A percentile compares a stretch with the other conserved stretches of the same genome.
Evolutionary conservation across 1,284 basidiomycete species (phyloP).

Genomic region (Apiotrichum veenhuisii): DNA sequence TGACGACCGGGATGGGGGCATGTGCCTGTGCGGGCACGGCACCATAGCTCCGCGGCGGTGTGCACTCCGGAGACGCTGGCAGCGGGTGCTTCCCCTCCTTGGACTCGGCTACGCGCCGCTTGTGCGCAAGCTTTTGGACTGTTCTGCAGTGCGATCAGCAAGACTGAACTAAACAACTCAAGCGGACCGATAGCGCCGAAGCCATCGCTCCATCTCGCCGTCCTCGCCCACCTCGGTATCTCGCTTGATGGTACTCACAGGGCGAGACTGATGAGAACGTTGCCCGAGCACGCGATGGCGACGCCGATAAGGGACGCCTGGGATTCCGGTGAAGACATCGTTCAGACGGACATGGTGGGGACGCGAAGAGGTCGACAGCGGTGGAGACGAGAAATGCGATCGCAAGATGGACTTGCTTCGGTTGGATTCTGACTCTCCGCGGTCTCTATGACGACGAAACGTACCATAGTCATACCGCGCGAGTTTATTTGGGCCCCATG

Average conservation of each 20-base stretch:
- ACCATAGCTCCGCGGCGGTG: not conserved
- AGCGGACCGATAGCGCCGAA: too few relatives aligned
- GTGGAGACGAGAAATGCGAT: not conserved
- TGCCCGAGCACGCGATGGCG: slow-evolving; percentile 74
- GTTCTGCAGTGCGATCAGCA: slow-evolving; percentile 51
- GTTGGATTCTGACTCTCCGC: too few relatives aligned
- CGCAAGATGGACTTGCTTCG: not conserved
- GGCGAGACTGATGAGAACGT: slow-evolving; percentile 82
- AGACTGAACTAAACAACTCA: too few relatives aligned
- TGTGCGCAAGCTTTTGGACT: slow-evolving; percentile 86
- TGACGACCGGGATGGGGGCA: too few relatives aligned
- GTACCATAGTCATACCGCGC: too few relatives aligned
- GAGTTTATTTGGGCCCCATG: too few relatives aligned
- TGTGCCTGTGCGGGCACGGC: too few relatives aligned
- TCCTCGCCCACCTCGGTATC: not conserved
- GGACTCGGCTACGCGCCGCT: slow-evolving; percentile 47
- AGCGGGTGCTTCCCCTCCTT: not conserved
- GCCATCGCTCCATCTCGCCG: too few relatives aligned
- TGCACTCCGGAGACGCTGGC: not conserved
- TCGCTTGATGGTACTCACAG: slow-evolving; percentile 49
- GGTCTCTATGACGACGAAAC: too few relatives aligned
- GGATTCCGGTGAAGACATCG: not conserved
- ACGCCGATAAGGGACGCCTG: slow-evolving; percentile 70
- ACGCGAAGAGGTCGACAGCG: too few relatives aligned
- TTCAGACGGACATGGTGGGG: not conserved